Evolutionary conservation across 306 rosid genomes (phyloP).

Genomic region (Inga leiocalycina): DNA sequence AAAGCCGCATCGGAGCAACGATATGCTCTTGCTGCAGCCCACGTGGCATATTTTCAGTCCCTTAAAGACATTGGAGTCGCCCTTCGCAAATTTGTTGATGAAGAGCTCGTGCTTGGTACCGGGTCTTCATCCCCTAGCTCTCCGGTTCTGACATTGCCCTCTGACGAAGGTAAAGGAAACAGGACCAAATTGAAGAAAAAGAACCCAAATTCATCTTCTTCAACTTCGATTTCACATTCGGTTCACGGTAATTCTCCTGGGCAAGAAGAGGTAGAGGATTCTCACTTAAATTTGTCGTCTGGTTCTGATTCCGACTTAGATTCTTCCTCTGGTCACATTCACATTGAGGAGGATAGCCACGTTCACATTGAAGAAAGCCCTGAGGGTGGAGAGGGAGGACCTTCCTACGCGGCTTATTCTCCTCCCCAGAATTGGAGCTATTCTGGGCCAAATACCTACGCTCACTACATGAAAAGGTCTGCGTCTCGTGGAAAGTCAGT

Average conservation of each 20-base stretch:
- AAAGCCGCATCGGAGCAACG: constrained; percentile 82
- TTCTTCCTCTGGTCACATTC: constrained; percentile 65
- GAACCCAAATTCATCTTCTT: constrained; percentile 43
- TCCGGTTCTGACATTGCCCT: constrained; percentile 89
- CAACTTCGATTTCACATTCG: constrained; percentile 58
- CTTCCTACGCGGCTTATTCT: constrained; percentile 26
- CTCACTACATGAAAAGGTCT: constrained; percentile 70
- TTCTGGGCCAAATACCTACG: constrained; percentile 41
- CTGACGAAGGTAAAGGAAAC: constrained; percentile 61
- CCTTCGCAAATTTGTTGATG: constrained; percentile 75
- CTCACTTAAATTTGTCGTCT: constrained; percentile 72
- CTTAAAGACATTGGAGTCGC: constrained; percentile 76
- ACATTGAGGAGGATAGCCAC: constrained; percentile 49
- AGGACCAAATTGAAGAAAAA: constrained; percentile 22
- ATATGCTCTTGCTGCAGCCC: constrained; percentile 92
- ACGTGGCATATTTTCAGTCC: constrained; percentile 78
- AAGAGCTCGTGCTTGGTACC: constrained; percentile 59
- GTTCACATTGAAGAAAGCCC: constrained; percentile 58
- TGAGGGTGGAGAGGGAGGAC: constrained; percentile 25
- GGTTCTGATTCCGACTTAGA: constrained; percentile 61
- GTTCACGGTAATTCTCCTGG: constrained; percentile 26
- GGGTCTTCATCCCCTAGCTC: constrained; percentile 52
- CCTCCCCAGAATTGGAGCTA: constrained; percentile 40
- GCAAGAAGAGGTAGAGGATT: constrained; percentile 45
- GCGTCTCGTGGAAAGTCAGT: constrained; percentile 54